Evolutionary conservation across 371 early-diverging fungal genomes (phyloP).

Genomic region (Zopfochytrium polystomum): DNA sequence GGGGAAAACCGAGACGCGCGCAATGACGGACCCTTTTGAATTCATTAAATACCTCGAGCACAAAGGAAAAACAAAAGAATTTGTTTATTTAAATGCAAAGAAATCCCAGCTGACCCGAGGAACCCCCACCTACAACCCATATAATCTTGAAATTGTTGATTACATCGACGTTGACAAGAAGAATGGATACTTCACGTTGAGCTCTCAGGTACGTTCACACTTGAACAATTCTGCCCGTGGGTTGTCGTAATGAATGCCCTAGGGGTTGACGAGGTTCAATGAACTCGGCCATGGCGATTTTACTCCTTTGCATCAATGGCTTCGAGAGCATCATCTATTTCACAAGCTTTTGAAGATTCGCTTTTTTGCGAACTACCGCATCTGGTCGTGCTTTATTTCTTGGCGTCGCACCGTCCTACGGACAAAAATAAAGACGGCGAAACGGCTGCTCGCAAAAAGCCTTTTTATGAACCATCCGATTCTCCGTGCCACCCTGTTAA

Average conservation of each 20-base stretch:
- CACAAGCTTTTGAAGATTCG: conserved; percentile 45
- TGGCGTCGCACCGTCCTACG: conserved; percentile 51
- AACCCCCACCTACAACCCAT: conserved; percentile 50
- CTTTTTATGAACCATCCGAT: conserved; percentile 49
- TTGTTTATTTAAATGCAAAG: conserved; percentile 43
- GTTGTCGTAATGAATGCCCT: not conserved
- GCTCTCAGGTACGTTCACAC: conserved; percentile 32
- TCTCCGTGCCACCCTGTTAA: conserved; percentile 37
- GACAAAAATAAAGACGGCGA: conserved; percentile 42
- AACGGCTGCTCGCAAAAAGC: conserved; percentile 35
- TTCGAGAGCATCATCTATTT: conserved; percentile 48
- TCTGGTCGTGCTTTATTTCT: conserved; percentile 52
- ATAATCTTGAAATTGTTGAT: conserved; percentile 46
- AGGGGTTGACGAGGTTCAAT: conserved; percentile 53
- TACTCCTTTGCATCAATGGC: conserved; percentile 49
- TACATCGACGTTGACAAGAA: conserved; percentile 40
- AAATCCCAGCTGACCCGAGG: conserved; percentile 25
- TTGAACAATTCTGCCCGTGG: not conserved
- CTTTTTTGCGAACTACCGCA: conserved; percentile 49
- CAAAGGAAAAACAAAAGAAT: conserved; percentile 35
- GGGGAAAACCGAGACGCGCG: too few relatives aligned
- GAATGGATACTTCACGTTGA: conserved; percentile 48
- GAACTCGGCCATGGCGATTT: conserved; percentile 49
- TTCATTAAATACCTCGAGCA: conserved; percentile 36
- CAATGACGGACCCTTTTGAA: conserved; percentile 35